Percentiles rank a stretch among this genome's conserved stretches.
Evolutionary conservation across 495 filamentous ascomycete species (phyloP).

Genomic region (Chaetomium tenue): DNA sequence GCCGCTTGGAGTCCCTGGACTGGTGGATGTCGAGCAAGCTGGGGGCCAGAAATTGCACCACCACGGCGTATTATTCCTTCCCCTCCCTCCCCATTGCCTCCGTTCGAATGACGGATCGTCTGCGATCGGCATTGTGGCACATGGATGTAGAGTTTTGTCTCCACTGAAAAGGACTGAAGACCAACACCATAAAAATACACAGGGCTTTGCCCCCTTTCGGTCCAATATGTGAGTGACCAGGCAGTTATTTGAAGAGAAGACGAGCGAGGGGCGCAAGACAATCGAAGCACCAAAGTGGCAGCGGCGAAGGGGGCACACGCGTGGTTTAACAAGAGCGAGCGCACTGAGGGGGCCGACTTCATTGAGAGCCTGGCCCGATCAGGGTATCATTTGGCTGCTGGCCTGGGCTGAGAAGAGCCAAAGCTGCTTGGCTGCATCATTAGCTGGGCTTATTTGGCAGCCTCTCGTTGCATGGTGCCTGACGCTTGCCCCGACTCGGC

Average conservation of each 20-base stretch:
- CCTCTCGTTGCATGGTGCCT: not conserved
- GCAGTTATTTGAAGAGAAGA: not conserved
- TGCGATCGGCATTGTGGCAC: not conserved
- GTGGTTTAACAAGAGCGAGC: not conserved
- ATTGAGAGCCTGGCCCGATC: slow-evolving; percentile 9
- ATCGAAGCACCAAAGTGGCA: not conserved
- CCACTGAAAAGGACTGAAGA: not conserved
- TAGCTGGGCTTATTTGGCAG: not conserved
- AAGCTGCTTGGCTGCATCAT: slow-evolving; percentile 9
- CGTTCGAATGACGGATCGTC: not conserved
- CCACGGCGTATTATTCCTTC: not conserved
- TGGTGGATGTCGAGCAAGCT: not conserved
- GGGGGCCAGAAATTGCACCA: slow-evolving; percentile 11
- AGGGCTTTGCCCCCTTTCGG: not conserved
- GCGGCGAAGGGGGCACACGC: not conserved
- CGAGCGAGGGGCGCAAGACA: not conserved
- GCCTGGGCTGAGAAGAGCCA: slow-evolving; percentile 1
- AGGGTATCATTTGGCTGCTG: slow-evolving; percentile 1
- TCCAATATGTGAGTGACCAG: not conserved
- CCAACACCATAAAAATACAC: not conserved
- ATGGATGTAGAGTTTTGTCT: not conserved
- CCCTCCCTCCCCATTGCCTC: not conserved
- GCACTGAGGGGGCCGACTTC: not conserved
- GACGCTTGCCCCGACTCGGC: slow-evolving; percentile 13
- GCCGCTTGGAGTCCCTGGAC: not conserved